Evolutionary conservation across 2,329 filamentous ascomycete genomes (phyloP), one percentile per base, ranked within the genome.

Genomic region (Arthroderma sp.): DNA sequence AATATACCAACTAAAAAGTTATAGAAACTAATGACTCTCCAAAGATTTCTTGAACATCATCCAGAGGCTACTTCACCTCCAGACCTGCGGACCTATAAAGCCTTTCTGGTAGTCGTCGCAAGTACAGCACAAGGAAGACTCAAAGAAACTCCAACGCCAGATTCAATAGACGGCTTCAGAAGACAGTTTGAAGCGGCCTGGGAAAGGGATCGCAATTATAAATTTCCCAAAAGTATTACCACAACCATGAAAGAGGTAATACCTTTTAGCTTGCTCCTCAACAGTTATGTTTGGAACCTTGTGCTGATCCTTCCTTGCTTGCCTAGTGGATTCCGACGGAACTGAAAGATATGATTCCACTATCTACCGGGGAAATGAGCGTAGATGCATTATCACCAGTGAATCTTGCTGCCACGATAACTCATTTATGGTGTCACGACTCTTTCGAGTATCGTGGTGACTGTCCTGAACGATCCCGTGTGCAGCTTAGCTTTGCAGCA

Each of bases 341-440:
- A 30, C 27, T 40, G 28, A 34, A 42, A 32, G 40, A 42, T 29
- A 34, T 34, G 7, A 34, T 34, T 34, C 32, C 32, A n/a, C n/a
- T 34, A 34, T 34, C 32, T 34, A 34, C 32, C 32, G 41, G 9
- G 8, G 41, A 43, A 22, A 43, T 43, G 41, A 34, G 37, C 6
- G 37, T 9, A 29, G 7, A 5, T 22, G 6, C 5, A 15, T 4
- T 29, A 5, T 43, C 41, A 3, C 41, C 41, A 34, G 37, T 29
- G n/a, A 6, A 43, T 22, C 10, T 43, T 11, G 34, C 5, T 31
- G 29, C 28, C 9, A n/a, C 29, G 5, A 8, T 43, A 10, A 10
- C 37, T 6, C 33, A 43, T 10, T 37, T 40, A 40, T 44, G 43
- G 43, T 44, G 43, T 36, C 38, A 44, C 28, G 43, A 44, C 36